Base-by-base conservation (phyloP, 2,329 filamentous ascomycete genomes). In the Trichocomaceae sp. region DNA sequence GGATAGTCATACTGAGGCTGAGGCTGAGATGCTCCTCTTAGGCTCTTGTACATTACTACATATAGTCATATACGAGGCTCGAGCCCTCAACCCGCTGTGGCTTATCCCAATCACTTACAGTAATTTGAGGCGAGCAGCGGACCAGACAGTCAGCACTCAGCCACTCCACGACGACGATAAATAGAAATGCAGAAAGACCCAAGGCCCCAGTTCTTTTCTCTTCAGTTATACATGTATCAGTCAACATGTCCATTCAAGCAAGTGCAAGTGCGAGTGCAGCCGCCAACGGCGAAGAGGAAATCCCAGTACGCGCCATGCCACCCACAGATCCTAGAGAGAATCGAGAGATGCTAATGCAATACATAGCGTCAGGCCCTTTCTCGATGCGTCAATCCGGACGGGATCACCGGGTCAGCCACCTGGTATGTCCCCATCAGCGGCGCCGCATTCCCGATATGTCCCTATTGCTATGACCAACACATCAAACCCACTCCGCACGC, bases 321-420 rank as follows among this genome's bases (percentile, higher is more conserved):
- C 45, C 23, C 23, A 26, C 23, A n/a, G 2, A 47, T 7, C n/a
- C n/a, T 33, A 3, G 23, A 7, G 23, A 26, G 23, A 26, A n/a
- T n/a, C n/a, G 45, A 47, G n/a, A 47, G n/a, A 47, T 47, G 26
- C 45, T 47, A 20, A 47, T 35, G 26, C 17, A 47, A 47, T 26
- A 26, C 3, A 3, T 47, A 47, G 46, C 17, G 20, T 20, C 46
- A 35, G 46, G 12, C 22, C 17, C 29, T 48, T 35, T 22, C 46
- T 48, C 46, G 29, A n/a, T 48, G 46, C 46, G 29, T 22, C 46
- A 48, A 35, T 22, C 46, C 29, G 5, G 26, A 35, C 17, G 17
- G 29, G 13, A 33, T 48, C 29, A 20, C 29, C 26, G 8, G 17
- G 33, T 12, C 20, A 42, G 48, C 48, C 13, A 15, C 26, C 33